Evolutionary conservation across 495 filamentous ascomycete genomes (phyloP), one percentile per base, ranked within the genome.

Genomic region (Penicillium dipodomyicola): DNA sequence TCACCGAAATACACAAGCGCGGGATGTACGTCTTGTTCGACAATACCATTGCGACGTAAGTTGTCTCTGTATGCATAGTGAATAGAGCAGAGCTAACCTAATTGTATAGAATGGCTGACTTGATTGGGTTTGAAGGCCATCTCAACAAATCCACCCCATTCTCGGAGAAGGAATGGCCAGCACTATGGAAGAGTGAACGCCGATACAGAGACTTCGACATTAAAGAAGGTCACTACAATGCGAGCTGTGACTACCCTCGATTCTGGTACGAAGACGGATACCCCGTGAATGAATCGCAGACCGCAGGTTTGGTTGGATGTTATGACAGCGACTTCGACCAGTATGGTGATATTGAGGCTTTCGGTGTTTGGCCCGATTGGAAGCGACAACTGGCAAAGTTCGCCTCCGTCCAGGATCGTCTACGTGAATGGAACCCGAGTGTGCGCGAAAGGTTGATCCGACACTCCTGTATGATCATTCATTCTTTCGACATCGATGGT

Each of bases 21-120:
- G 81, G 79, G 29, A 89, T 90, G 85, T 88, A 85, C 67, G 84
- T 89, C 35, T 67, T 90, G 14, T 72, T 89, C 53, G 87, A 90
- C 62, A 88, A 88, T 61, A 90, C 87, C 17, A 81, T 89, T 65
- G 79, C 85, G 39, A 89, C 86, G 77, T 84, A 70, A 80, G 78
- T 74, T 17, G 19, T 11, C 19, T 10, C n/a, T 11, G 49, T 14
- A 17, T 25, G 29, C 46, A 19, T 14, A 10, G 1, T 47, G 3
- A 43, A 32, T 15, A 12, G 11, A 33, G 3, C 11, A 29, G 5
- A 22, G 8, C 42, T 55, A 49, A 59, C 22, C 0, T 29, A 39
- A 44, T 3, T 19, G 4, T 43, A 27, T 11, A 79, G 76, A 8
- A 79, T 88, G 81, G 83, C 83, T 59, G 84, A 89, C 61, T 72